These are phyloP conservation scores for Abrus pulchellus DNA, from an alignment of 306 rosid genomes.

Conservation along the genomic window DNA sequence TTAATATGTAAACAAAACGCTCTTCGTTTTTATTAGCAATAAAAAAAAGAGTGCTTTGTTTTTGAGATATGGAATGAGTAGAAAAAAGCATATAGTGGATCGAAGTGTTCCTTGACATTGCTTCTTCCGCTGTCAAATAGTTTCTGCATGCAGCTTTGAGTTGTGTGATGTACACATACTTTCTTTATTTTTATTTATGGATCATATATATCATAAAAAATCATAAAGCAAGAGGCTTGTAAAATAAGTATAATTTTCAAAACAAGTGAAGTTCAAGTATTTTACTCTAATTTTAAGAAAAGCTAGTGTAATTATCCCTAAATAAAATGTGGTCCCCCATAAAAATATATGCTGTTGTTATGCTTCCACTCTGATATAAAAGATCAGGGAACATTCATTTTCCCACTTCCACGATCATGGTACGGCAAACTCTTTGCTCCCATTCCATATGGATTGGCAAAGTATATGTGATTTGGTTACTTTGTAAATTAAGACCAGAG, in stretches of 20 bases:
- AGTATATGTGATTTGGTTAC: neutral
- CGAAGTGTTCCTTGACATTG: conserved; percentile 32
- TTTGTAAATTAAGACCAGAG: conserved; percentile 31
- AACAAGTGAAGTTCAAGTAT: too few species aligned
- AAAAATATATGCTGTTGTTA: conserved; percentile 37
- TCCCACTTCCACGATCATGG: conserved; percentile 7
- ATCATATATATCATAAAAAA: too few species aligned
- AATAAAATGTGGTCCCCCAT: conserved; percentile 51
- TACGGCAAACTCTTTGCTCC: conserved; percentile 13
- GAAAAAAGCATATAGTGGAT: conserved; percentile 32
- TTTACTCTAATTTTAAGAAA: too few species aligned
- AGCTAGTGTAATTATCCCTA: neutral
- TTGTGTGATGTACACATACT: neutral
- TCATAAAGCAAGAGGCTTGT: too few species aligned
- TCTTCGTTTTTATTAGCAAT: neutral
- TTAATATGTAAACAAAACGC: neutral
- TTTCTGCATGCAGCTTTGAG: conserved; percentile 55
- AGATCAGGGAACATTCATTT: conserved; percentile 38
- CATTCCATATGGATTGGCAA: conserved; percentile 18
- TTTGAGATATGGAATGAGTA: neutral
- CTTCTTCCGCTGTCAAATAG: conserved; percentile 41
- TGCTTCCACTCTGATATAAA: conserved; percentile 34
- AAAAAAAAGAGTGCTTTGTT: neutral
- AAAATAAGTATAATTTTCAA: too few species aligned
- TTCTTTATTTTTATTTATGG: too few species aligned